Base-by-base conservation (phyloP, 75 land plant genomes). In the Selaginella moellendorffii region DNA sequence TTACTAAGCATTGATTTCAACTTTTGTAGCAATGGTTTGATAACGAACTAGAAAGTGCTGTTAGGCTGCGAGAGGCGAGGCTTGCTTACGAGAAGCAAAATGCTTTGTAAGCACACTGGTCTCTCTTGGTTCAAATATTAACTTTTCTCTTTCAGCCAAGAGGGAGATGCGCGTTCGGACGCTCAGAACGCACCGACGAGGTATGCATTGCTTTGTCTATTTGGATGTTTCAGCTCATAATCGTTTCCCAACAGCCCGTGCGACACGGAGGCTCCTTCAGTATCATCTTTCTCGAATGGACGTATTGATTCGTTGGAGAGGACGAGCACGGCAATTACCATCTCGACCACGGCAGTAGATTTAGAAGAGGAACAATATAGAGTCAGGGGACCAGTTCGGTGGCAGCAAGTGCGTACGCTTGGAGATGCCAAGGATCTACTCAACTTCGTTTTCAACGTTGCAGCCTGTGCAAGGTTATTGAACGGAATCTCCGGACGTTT, bases 41-140 rank as follows among this genome's bases (percentile, higher is more conserved):
- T 61, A 88, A 95, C 62, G 99, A 95, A 68, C 84, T 95, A 2
- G 99, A 86, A 67, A 85, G 86, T 63, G 81, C 82, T 72, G 92
- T 95, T 46, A 83, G 88, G 66, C 80, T 95, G 14, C 97, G 86
- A 79, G 99, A 90, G 77, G 99, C 89, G 61, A 96, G 97, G 29
- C 69, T 53, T 30, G 97, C 97, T 65, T 90, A 90, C 73, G 92
- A 90, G 60, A 95, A 86, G 66, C 91, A 95, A 71, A 87, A 73
- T 61, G 81, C 86, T 80, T 76, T 82, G 99, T 95, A 84, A 69
- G 91, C 14, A 36, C 46, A 36, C 46, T 36, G 14, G 14, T 14
- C 46, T 36, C 46, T 5, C 14, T n/a, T n/a, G n/a, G n/a, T n/a
- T n/a, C n/a, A n/a, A n/a, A n/a, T n/a, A n/a, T n/a, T n/a, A n/a